These are phyloP conservation scores for Cudoniella acicularis DNA, from an alignment of 495 filamentous ascomycete species.

Conservation along the genomic window DNA sequence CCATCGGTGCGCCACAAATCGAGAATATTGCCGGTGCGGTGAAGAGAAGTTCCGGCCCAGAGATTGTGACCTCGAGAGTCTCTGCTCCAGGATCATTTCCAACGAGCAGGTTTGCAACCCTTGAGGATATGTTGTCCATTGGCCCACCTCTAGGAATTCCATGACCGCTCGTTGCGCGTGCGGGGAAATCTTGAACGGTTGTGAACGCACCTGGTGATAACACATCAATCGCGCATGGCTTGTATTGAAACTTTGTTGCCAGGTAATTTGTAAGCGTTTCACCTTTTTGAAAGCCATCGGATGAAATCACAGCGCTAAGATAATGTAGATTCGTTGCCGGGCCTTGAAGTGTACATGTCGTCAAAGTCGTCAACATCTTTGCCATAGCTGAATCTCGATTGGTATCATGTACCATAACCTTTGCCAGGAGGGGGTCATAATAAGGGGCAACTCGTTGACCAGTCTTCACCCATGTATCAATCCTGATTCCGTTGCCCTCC, in stretches of 20 bases:
- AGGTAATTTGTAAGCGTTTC: slow-evolving; percentile 53
- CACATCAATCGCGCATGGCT: slow-evolving; percentile 52
- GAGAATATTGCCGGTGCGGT: slow-evolving; percentile 44
- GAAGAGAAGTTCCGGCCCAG: slow-evolving; percentile 56
- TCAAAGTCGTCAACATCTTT: slow-evolving; percentile 39
- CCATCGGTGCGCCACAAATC: slow-evolving; percentile 51
- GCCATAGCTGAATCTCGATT: slow-evolving; percentile 40
- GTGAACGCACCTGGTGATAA: slow-evolving; percentile 42
- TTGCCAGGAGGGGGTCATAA: slow-evolving; percentile 62
- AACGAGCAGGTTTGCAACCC: slow-evolving; percentile 54
- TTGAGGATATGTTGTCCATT: slow-evolving; percentile 53
- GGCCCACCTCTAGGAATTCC: slow-evolving; percentile 50
- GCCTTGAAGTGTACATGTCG: slow-evolving; percentile 45
- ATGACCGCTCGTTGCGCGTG: slow-evolving; percentile 45
- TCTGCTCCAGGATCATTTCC: slow-evolving; percentile 50
- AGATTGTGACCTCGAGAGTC: slow-evolving; percentile 55
- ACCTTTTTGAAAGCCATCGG: slow-evolving; percentile 37
- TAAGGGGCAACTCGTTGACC: slow-evolving; percentile 51
- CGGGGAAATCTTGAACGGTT: slow-evolving; percentile 55
- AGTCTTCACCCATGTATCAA: slow-evolving; percentile 60
- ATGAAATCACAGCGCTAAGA: slow-evolving; percentile 40
- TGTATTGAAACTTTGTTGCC: slow-evolving; percentile 41
- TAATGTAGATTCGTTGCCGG: slow-evolving; percentile 57
- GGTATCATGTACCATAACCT: slow-evolving; percentile 51
- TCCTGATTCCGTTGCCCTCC: slow-evolving; percentile 38